Conservation (phyloP, 2,329 filamentous ascomycete species). For the Didymellaceae sp. region DNA sequence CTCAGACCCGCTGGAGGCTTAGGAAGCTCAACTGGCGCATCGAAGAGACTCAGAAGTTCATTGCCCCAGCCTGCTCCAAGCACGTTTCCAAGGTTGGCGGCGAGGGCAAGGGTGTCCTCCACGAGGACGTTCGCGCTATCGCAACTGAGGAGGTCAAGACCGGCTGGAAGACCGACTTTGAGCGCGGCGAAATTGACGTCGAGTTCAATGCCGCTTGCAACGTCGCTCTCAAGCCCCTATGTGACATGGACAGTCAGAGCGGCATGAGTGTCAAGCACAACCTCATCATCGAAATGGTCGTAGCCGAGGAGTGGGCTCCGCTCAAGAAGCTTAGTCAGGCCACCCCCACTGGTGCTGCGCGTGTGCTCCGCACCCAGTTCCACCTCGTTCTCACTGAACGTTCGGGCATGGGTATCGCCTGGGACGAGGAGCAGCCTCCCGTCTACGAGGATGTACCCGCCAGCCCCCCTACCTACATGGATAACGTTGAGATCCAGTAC, state of each 20-base stretch:
- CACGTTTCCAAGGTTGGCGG: slow-evolving; percentile 72
- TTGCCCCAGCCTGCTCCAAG: slow-evolving; percentile 79
- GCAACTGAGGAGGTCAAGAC: slow-evolving; percentile 81
- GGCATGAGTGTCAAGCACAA: slow-evolving; percentile 83
- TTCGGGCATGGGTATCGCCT: slow-evolving; percentile 86
- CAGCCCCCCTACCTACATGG: slow-evolving; percentile 70
- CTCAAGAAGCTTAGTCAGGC: slow-evolving; percentile 74
- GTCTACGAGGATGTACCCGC: slow-evolving; percentile 92
- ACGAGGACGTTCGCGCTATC: slow-evolving; percentile 78
- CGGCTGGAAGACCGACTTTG: slow-evolving; percentile 88
- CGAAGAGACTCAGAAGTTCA: slow-evolving; percentile 81
- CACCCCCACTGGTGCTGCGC: slow-evolving; percentile 86
- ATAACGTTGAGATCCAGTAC: slow-evolving; percentile 34
- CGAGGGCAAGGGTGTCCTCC: slow-evolving; percentile 72
- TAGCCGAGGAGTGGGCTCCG: slow-evolving; percentile 83
- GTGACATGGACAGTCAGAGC: slow-evolving; percentile 76
- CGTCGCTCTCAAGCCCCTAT: slow-evolving; percentile 69
- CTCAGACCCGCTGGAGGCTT: slow-evolving; percentile 83
- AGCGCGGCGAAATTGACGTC: slow-evolving; percentile 77
- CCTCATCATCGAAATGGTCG: slow-evolving; percentile 90
- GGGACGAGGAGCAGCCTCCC: slow-evolving; percentile 95
- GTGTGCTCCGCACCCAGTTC: slow-evolving; percentile 93
- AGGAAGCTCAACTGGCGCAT: slow-evolving; percentile 93
- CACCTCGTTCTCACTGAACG: slow-evolving; percentile 81
- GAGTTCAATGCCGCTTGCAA: slow-evolving; percentile 74